Evolutionary conservation across 2,329 filamentous ascomycete species (phyloP).

Genomic region (Ilyonectria destructans): DNA sequence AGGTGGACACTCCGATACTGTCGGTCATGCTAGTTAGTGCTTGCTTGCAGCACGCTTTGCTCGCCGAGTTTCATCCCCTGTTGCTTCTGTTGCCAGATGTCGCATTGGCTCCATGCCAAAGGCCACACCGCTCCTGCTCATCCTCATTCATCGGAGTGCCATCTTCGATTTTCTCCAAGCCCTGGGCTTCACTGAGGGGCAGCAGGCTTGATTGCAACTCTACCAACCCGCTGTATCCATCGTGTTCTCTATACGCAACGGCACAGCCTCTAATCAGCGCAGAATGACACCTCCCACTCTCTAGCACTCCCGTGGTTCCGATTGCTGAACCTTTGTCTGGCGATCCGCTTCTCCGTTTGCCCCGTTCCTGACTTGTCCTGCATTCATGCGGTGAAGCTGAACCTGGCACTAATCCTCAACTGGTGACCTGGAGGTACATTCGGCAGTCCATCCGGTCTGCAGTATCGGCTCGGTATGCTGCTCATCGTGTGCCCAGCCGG

Average conservation of each 20-base stretch:
- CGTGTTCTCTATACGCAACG: neutral
- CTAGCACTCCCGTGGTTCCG: neutral
- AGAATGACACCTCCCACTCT: neutral
- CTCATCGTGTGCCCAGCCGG: slow-evolving; percentile 8
- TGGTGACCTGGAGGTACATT: slow-evolving; percentile 9
- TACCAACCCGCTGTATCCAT: neutral
- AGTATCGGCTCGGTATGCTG: slow-evolving; percentile 8
- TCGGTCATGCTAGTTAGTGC: slow-evolving; percentile 30
- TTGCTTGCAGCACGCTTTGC: slow-evolving; percentile 39
- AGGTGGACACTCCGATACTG: slow-evolving; percentile 24
- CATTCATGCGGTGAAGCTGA: slow-evolving; percentile 25
- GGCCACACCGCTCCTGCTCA: slow-evolving; percentile 26
- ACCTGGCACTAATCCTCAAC: slow-evolving; percentile 7
- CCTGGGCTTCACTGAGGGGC: neutral
- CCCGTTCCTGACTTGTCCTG: slow-evolving; percentile 19
- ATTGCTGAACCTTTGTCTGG: neutral
- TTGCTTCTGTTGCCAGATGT: slow-evolving; percentile 13
- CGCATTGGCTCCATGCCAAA: neutral
- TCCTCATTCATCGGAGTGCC: slow-evolving; percentile 12
- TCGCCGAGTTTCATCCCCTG: slow-evolving; percentile 35
- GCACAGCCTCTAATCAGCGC: neutral
- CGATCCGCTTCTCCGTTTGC: slow-evolving; percentile 22
- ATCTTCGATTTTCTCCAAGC: neutral
- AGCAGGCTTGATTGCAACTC: neutral
- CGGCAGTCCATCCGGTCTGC: slow-evolving; percentile 18